Base-by-base conservation (phyloP, 2,329 filamentous ascomycete genomes). In the Fusarium goolgardi region DNA sequence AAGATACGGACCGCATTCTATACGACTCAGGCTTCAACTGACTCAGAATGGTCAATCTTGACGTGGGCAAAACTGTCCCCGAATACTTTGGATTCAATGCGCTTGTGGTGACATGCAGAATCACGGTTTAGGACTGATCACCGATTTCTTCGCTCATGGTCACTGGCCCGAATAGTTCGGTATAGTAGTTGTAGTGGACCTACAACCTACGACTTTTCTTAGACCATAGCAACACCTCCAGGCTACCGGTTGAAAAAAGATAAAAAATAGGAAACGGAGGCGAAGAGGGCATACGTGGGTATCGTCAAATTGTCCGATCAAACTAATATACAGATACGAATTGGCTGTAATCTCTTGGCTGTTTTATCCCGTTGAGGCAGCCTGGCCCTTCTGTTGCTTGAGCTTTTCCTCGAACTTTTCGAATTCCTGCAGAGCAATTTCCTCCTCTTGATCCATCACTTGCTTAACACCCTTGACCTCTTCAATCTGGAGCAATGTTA, bases 381-480 rank as follows among this genome's bases (percentile, higher is more conserved):
- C 67, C 35, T 67, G 44, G 12, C 81, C 81, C 75, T 85, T 86
- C 69, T 88, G 85, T 65, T 82, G 81, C 76, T 83, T 85, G 57
- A 89, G 78, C 79, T 88, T 97, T 82, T 97, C 93, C 78, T 98
- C 95, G 76, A 98, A 97, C 80, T 92, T 96, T 69, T 91, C 92
- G 81, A 99, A 98, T 76, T 98, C 95, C 72, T 90, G 81, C 74
- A 95, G 80, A 1, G 94, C 89, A 69, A 97, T 87, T 79, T 97
- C 93, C 78, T 98, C 96, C 80, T 97, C 96, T 73, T 93, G 87
- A 73, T 98, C 95, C 74, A 97, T 79, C 4, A 97, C 91, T 79
- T 98, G 95, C 67, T 93, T 88, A 41, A 99, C 95, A 5, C 91
- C 93, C 79, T 97, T 90, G 39, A 98, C 96, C 79, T 98, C 96